phyloP scores from a whole-genome alignment of 768 basidiomycete genomes.

The Boletus insuetus region DNA sequence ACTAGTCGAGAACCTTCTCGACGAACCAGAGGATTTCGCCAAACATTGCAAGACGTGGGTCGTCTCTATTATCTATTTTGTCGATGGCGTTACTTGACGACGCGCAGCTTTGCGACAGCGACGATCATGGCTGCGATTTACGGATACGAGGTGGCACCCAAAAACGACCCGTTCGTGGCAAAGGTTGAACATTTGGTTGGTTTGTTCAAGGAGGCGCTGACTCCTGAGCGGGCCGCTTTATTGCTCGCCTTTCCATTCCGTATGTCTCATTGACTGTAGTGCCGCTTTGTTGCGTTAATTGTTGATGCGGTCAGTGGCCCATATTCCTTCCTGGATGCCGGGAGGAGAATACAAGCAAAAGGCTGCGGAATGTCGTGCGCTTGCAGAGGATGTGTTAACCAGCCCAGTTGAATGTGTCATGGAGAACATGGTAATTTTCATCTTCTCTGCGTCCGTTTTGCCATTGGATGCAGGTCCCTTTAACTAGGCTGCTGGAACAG shows the following conservation, averaged over 20 bases:
- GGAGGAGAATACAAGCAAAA: slow-evolving; percentile 27
- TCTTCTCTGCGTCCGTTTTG: background rate
- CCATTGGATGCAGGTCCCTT: background rate
- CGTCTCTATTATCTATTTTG: slow-evolving; percentile 1
- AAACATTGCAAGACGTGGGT: slow-evolving; percentile 23
- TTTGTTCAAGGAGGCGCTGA: slow-evolving; percentile 12
- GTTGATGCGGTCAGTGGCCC: slow-evolving; percentile 9
- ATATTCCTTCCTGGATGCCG: slow-evolving; percentile 35
- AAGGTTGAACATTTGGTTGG: slow-evolving; percentile 9
- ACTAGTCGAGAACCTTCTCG: slow-evolving; percentile 22
- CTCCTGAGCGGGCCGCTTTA: slow-evolving; percentile 23
- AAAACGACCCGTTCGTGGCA: slow-evolving; percentile 27
- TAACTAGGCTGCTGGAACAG: slow-evolving; percentile 18
- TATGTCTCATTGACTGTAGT: slow-evolving; percentile 5
- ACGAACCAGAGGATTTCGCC: slow-evolving; percentile 11
- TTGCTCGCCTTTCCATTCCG: slow-evolving; percentile 25
- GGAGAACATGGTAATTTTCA: slow-evolving; percentile 19
- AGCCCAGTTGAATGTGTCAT: slow-evolving; percentile 22
- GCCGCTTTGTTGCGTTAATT: background rate
- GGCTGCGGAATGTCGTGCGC: slow-evolving; percentile 16
- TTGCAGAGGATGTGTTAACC: slow-evolving; percentile 23
- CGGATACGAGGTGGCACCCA: slow-evolving; percentile 24
- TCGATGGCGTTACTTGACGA: background rate
- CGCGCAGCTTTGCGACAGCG: slow-evolving; percentile 19
- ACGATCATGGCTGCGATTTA: slow-evolving; percentile 25